Base-by-base conservation (phyloP, 306 rosid species). In the Cercis canadensis region DNA sequence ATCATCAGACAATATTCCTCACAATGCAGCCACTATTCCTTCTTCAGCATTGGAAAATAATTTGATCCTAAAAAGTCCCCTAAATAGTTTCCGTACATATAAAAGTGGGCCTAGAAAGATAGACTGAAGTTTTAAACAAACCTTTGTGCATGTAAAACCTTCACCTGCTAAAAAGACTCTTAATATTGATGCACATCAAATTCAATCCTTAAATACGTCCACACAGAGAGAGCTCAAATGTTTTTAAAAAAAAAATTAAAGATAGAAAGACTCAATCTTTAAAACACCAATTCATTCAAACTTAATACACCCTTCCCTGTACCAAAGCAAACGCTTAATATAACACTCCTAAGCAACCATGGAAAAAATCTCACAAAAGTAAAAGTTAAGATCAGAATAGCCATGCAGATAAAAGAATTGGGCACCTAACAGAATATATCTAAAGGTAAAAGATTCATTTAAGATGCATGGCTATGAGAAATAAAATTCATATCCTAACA, bases 381-480 rank as follows among this genome's bases (percentile, higher is more conserved):
- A 45, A 31, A 73, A 64, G 33, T 32, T 37, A 15, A 69, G 45
- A 75, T 49, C 54, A 63, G 45, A 62, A 64, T 5, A 54, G 19
- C 2, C 17, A 40, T 15, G 57, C 11, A 19, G 18, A 24, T 47
- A 44, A 12, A 80, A 69, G 34, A 14, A 49, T 49, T 34, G 52
- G 36, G 43, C 32, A 61, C 58, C 41, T 12, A 43, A 18, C 11
- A 34, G 21, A n/a, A 75, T 75, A 43, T 32, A 44, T n/a, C n/a
- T n/a, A n/a, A n/a, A n/a, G n/a, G n/a, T 12, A 33, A 55, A 6
- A 62, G 46, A 29, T 31, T 40, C 56, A 74, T 46, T 61, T 17
- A 15, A 74, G 57, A 52, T 8, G 16, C 53, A 61, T 60, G 58
- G 7, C 52, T 10, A 14, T 8, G 15, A 63, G 63, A 39, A 64